Base-by-base conservation (phyloP, 2,329 filamentous ascomycete genomes). In the Diaporthe humulicola region DNA sequence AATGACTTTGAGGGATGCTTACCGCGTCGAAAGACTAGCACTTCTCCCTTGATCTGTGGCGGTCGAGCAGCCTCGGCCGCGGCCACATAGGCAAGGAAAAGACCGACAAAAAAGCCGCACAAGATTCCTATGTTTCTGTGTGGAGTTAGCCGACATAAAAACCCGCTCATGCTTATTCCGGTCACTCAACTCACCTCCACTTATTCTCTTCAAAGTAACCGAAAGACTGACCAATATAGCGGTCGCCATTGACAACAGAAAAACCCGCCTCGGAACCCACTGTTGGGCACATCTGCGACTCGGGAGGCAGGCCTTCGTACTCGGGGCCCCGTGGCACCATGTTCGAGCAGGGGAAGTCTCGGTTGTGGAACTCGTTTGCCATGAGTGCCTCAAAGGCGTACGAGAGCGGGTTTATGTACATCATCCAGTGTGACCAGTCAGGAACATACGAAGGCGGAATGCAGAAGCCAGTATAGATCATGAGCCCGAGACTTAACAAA, bases 341-440 rank as follows among this genome's bases (percentile, higher is more conserved):
- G 25, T 22, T 42, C n/a, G 58, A 61, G 38, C 58, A 61, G 7
- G 38, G 22, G 38, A 61, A 61, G 36, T 61, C 36, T n/a, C 58
- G 58, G 58, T 6, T 15, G 38, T 42, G 36, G 38, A 61, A 61
- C 9, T 61, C 58, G 8, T 61, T 61, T 19, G 38, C 36, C 58
- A 61, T 61, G 38, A 61, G 58, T 5, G 36, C n/a, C 15, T 61
- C 58, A n/a, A 61, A 42, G 36, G 58, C 36, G 25, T 61, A 61
- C 14, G 86, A 87, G 36, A 92, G 87, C 19, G 90, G 69, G 75
- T 92, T 88, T 58, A 92, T 83, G 78, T 90, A 91, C 74, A 88
- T 89, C 75, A 93, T 90, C 91, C 91, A 93, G 60, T 88, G 83
- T 52, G 88, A 88, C 90, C 91, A 93, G 1, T 88, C 88, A 38